Evolutionary conservation across 1,284 basidiomycete species (phyloP).

Genomic region (Agroathelia rolfsii): DNA sequence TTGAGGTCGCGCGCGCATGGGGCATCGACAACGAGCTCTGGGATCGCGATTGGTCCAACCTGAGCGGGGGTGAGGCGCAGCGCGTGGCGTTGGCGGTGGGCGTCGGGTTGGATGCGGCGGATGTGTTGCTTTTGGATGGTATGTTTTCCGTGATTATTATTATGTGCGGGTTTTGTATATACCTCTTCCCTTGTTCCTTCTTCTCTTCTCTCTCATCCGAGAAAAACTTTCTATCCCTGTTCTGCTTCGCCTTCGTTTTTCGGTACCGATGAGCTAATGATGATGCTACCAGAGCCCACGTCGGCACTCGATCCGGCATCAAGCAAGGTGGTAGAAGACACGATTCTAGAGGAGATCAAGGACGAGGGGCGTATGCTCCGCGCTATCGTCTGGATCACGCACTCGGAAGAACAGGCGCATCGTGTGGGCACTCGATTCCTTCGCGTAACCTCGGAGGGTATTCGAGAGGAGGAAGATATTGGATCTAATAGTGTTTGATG

Average conservation of each 20-base stretch:
- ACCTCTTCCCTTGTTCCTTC: conserved; percentile 1
- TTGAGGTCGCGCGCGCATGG: conserved; percentile 58
- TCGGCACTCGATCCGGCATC: conserved; percentile 74
- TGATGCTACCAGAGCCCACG: conserved; percentile 58
- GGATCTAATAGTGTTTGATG: too few species aligned
- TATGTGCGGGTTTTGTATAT: not conserved
- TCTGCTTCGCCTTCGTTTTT: too few species aligned
- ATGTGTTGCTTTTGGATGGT: conserved; percentile 82
- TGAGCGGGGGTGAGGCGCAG: conserved; percentile 81
- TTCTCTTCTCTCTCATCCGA: conserved; percentile 1
- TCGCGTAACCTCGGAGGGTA: conserved; percentile 35
- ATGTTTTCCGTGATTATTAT: conserved; percentile 22
- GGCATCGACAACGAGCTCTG: conserved; percentile 60
- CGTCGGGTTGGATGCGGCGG: conserved; percentile 62
- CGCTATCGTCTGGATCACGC: conserved; percentile 80
- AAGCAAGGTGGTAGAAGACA: conserved; percentile 54
- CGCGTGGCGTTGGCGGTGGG: conserved; percentile 70
- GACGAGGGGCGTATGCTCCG: conserved; percentile 43
- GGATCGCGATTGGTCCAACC: conserved; percentile 66
- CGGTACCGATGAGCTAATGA: conserved; percentile 2
- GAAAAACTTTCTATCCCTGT: too few species aligned
- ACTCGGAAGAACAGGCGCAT: conserved; percentile 69
- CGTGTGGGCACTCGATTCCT: conserved; percentile 65
- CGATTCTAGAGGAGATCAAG: conserved; percentile 42
- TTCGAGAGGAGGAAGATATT: conserved; percentile 42